A percentile compares a stretch with the other conserved stretches of the same genome.
These are phyloP conservation scores for Fomitopsis pinicola DNA, from an alignment of 1,284 basidiomycete species.

Conservation along the genomic window DNA sequence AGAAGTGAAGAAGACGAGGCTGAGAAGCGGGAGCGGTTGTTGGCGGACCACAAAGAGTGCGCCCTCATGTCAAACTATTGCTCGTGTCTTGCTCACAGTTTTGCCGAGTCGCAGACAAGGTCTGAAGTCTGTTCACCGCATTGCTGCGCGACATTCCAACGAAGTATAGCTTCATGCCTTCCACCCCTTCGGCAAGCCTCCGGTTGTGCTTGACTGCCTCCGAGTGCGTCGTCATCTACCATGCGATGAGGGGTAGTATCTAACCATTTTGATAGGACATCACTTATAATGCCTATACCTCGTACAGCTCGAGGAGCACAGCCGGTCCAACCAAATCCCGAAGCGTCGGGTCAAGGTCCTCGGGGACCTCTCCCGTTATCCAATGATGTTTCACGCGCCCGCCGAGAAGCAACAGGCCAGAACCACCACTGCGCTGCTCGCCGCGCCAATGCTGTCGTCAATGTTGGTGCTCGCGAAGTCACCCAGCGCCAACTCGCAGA, in stretches of 20 bases:
- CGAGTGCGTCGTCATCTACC: constrained; percentile 19
- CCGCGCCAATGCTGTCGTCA: too few species aligned
- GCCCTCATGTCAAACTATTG: constrained; percentile 19
- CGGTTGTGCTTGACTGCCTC: constrained; percentile 36
- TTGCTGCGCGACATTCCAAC: constrained; percentile 86
- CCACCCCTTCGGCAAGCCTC: constrained; percentile 82
- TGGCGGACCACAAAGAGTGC: constrained; percentile 70
- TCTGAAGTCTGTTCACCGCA: constrained; percentile 82
- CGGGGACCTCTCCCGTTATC: too few species aligned
- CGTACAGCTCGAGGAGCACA: too few species aligned
- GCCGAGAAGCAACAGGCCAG: too few species aligned
- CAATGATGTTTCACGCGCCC: too few species aligned
- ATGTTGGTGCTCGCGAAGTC: too few species aligned
- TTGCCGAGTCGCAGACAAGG: constrained; percentile 73
- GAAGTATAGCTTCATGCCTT: constrained; percentile 97
- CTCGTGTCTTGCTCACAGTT: not conserved
- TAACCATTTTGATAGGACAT: too few species aligned
- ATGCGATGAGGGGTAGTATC: constrained; percentile 33
- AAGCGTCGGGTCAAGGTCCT: too few species aligned
- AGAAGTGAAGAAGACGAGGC: constrained; percentile 43
- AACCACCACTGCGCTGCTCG: too few species aligned
- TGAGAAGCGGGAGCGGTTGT: constrained; percentile 62
- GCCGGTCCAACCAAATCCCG: too few species aligned
- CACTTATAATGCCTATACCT: too few species aligned
- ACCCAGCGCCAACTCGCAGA: too few species aligned